These are phyloP conservation scores for Leishmania braziliensis DNA, from an alignment of 208 protist species.

Conservation along the genomic window DNA sequence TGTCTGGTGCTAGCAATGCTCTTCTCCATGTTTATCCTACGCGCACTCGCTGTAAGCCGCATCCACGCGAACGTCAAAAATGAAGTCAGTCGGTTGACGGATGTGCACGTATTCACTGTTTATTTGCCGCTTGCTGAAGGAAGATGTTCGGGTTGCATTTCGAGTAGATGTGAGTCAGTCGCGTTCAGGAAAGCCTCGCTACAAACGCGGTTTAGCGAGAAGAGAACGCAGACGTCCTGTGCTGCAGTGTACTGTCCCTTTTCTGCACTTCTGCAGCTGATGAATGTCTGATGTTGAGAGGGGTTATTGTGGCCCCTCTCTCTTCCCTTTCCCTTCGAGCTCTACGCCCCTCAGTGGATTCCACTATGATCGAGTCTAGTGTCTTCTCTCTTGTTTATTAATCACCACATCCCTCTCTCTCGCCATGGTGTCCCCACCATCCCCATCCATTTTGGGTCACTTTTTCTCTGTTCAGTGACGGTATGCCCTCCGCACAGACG, in stretches of 20 bases:
- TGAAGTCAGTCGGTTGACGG: background rate
- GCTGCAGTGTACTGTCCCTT: background rate
- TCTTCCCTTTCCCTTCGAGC: background rate
- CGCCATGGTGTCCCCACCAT: background rate
- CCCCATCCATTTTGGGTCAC: background rate
- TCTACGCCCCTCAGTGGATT: background rate
- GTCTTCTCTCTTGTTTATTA: background rate
- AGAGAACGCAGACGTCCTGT: background rate
- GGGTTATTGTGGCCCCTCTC: too few species aligned
- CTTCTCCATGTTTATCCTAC: background rate
- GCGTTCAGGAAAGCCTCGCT: background rate
- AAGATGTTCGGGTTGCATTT: too few species aligned
- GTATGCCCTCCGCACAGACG: background rate
- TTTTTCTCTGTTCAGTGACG: too few species aligned
- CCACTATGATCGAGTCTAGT: too few species aligned
- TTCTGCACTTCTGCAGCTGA: background rate
- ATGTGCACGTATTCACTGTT: background rate
- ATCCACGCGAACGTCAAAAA: background rate
- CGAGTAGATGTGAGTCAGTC: too few species aligned
- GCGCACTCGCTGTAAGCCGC: too few species aligned
- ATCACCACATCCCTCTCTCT: background rate
- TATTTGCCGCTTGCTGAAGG: background rate
- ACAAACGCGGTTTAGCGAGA: background rate
- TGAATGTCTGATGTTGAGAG: background rate
- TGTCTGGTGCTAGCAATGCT: background rate